These are phyloP conservation scores for Trifolium dubium DNA, from an alignment of 306 rosid species.

Conservation along the genomic window DNA sequence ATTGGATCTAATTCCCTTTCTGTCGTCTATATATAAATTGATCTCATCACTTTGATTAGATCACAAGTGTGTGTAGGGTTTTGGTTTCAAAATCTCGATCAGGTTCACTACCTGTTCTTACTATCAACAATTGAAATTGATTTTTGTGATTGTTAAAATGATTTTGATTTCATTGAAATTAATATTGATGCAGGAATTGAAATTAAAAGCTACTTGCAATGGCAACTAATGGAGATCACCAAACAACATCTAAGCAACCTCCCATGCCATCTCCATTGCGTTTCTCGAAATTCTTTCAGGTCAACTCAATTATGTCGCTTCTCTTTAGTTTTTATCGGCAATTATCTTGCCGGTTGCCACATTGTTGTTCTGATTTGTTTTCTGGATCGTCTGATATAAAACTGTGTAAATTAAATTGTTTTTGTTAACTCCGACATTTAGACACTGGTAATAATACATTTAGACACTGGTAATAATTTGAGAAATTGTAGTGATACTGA, in stretches of 20 bases:
- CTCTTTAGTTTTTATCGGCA: not conserved
- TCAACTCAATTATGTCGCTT: slow-evolving; percentile 7
- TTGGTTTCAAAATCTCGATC: slow-evolving; percentile 41
- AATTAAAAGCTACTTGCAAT: slow-evolving; percentile 44
- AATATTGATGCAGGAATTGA: slow-evolving; percentile 45
- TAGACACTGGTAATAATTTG: not conserved
- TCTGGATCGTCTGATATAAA: slow-evolving; percentile 17
- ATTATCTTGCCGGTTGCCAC: not conserved
- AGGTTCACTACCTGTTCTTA: slow-evolving; percentile 28
- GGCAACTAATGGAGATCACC: slow-evolving; percentile 69
- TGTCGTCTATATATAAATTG: slow-evolving; percentile 46
- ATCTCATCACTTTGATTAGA: slow-evolving; percentile 45
- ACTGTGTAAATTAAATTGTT: not conserved
- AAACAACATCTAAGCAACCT: slow-evolving; percentile 61
- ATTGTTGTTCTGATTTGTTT: slow-evolving; percentile 29
- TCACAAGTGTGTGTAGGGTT: slow-evolving; percentile 49
- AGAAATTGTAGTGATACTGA: not conserved
- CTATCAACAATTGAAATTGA: too few relatives aligned
- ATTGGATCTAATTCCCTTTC: slow-evolving; percentile 26
- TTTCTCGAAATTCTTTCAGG: slow-evolving; percentile 87
- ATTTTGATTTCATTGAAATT: slow-evolving; percentile 34
- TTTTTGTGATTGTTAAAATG: slow-evolving; percentile 11
- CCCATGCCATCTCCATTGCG: slow-evolving; percentile 90
- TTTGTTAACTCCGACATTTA: not conserved
- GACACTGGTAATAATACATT: not conserved